Evolutionary conservation across 352 stramenopile species (phyloP).

Genomic region (Phytopythium montanum): DNA sequence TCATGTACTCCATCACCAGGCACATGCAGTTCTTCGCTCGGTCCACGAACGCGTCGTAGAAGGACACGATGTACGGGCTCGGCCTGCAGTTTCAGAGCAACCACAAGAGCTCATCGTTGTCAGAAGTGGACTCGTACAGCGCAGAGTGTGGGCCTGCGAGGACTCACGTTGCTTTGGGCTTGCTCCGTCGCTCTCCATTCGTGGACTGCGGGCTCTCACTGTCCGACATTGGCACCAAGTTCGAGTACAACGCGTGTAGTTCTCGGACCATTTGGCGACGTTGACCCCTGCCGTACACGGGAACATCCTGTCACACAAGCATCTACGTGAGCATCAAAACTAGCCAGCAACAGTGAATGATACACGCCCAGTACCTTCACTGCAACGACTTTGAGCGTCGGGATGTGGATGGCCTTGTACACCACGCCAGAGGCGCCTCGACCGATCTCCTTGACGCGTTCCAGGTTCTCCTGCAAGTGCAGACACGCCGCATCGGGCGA

Average conservation of each 20-base stretch:
- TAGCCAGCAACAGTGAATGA: not conserved
- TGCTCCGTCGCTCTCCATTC: slow-evolving; percentile 18
- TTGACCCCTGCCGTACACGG: slow-evolving; percentile 81
- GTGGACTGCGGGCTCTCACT: slow-evolving; percentile 24
- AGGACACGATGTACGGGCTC: slow-evolving; percentile 89
- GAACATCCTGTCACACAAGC: slow-evolving; percentile 50
- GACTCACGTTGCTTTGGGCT: slow-evolving; percentile 40
- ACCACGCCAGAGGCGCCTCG: slow-evolving; percentile 83
- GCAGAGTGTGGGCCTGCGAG: not conserved
- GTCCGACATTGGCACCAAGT: slow-evolving; percentile 75
- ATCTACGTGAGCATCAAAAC: not conserved
- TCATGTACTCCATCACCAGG: slow-evolving; percentile 94
- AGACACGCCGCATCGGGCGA: slow-evolving; percentile 72
- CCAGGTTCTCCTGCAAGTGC: slow-evolving; percentile 83
- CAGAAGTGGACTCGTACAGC: not conserved
- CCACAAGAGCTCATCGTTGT: slow-evolving; percentile 5
- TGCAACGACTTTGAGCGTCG: slow-evolving; percentile 87
- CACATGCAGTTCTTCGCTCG: slow-evolving; percentile 85
- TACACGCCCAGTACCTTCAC: slow-evolving; percentile 43
- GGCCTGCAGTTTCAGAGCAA: slow-evolving; percentile 23
- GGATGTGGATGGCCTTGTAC: slow-evolving; percentile 90
- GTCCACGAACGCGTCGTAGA: slow-evolving; percentile 92
- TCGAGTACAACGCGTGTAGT: slow-evolving; percentile 87
- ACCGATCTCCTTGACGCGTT: slow-evolving; percentile 74
- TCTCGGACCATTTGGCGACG: slow-evolving; percentile 89